Conservation (phyloP, 139 green algal genomes). For the Diplosphaera chodatii region DNA sequence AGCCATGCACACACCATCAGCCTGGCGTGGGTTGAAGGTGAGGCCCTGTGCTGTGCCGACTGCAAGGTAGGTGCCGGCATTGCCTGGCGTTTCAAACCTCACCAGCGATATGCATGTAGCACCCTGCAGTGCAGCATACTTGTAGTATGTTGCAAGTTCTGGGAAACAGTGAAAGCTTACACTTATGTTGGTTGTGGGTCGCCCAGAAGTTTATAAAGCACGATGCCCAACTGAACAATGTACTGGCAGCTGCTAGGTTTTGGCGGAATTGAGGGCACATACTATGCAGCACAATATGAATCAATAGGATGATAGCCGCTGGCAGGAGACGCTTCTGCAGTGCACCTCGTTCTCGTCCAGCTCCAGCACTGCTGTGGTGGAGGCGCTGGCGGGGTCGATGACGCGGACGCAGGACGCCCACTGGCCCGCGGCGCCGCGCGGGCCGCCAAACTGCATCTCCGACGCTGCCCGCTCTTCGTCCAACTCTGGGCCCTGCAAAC, state of each 20-base stretch:
- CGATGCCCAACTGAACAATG: no score
- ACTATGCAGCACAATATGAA: no score
- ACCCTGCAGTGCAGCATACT: background rate
- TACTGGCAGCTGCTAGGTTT: no score
- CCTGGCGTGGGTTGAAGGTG: conserved; percentile 72
- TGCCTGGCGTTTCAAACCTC: conserved; percentile 39
- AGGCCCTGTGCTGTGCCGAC: conserved; percentile 80
- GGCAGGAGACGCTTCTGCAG: no score
- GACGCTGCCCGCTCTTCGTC: conserved; percentile 59
- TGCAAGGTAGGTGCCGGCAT: conserved; percentile 51
- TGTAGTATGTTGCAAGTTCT: no score
- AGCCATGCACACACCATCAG: conserved; percentile 36
- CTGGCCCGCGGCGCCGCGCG: conserved; percentile 54
- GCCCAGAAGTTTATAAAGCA: no score
- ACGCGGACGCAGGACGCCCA: conserved; percentile 90
- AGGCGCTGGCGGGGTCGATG: conserved; percentile 66
- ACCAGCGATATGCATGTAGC: conserved; percentile 68
- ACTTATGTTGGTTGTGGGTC: background rate
- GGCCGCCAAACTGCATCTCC: conserved; percentile 75
- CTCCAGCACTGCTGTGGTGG: conserved; percentile 43
- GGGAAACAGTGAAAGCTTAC: no score
- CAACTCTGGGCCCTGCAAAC: conserved; percentile 69
- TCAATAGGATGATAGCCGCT: no score
- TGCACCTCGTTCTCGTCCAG: conserved; percentile 80
- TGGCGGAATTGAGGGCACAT: no score